phyloP scores from a whole-genome alignment of 2,329 filamentous ascomycete genomes.

The Colletotrichum horii region DNA sequence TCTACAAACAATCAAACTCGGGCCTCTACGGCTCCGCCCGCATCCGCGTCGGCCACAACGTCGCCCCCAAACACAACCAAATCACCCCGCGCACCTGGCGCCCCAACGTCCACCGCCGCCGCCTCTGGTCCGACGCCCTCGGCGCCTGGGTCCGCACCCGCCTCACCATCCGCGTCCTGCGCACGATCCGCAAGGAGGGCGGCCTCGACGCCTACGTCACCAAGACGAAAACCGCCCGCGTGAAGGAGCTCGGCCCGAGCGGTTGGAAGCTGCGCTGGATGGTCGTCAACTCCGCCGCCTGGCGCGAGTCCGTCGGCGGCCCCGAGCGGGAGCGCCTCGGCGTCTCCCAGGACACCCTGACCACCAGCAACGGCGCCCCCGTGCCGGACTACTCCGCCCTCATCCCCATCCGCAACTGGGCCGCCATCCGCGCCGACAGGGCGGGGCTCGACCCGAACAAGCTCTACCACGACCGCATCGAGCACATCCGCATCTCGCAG shows the following conservation, averaged over 20 bases:
- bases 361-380: conserved; percentile 23
- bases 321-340: conserved; percentile 70
- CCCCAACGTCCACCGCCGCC: conserved; percentile 75
- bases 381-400: conserved; percentile 38
- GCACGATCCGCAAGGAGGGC: conserved; percentile 82
- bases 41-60: conserved; percentile 81
- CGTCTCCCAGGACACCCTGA: conserved; percentile 46
- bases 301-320: conserved; percentile 65
- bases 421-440: conserved; percentile 3
- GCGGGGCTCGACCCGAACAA: not conserved
- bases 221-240: conserved; percentile 75
- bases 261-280: conserved; percentile 92
- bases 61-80: conserved; percentile 69
- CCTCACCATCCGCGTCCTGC: conserved; percentile 72
- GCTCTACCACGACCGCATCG: not conserved
- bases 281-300: conserved; percentile 76
- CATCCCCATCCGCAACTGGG: conserved; percentile 45
- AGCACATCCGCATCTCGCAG: not conserved
- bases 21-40: conserved; percentile 74
- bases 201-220: conserved; percentile 92
- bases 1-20: conserved; percentile 82
- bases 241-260: conserved; percentile 86
- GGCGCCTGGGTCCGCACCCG: conserved; percentile 69
- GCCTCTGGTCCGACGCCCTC: conserved; percentile 69
- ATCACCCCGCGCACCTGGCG: conserved; percentile 78